Conservation (phyloP, 345 rosid genomes). For the Acer saccharum region DNA sequence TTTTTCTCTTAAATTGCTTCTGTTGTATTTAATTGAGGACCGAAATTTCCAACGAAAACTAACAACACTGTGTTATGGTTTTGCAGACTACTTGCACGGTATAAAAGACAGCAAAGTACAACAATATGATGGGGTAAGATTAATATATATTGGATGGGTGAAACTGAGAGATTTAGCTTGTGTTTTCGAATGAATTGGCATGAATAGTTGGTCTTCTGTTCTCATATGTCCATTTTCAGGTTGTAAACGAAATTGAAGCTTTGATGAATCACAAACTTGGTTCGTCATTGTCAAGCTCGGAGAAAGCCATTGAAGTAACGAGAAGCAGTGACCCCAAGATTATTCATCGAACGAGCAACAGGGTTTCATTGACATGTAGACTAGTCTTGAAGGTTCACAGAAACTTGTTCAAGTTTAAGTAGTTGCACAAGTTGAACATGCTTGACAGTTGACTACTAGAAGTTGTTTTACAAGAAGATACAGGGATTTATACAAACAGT, state of each 20-base stretch:
- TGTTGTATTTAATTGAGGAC: not conserved
- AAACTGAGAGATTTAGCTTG: not conserved
- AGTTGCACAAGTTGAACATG: not conserved
- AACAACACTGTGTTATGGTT: conserved; percentile 11
- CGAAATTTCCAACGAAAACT: not conserved
- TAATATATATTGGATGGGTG: not conserved
- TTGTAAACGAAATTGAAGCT: conserved; percentile 51
- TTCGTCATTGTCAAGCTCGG: conserved; percentile 15
- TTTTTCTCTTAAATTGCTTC: not conserved
- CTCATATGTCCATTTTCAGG: conserved; percentile 30
- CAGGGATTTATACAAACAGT: not conserved
- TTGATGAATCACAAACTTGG: not conserved
- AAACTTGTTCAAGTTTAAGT: conserved; percentile 65
- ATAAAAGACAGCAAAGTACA: conserved; percentile 62
- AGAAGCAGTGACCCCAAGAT: conserved; percentile 29
- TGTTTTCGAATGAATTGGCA: not conserved
- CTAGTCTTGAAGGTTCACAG: conserved; percentile 75
- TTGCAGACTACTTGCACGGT: conserved; percentile 80
- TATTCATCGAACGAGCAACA: conserved; percentile 46
- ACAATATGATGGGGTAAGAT: conserved; percentile 47
- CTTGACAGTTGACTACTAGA: not conserved
- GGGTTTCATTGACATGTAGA: conserved; percentile 80
- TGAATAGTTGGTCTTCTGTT: not conserved
- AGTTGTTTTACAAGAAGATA: not conserved
- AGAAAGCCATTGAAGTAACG: conserved; percentile 26